Conservation (phyloP, 208 protist genomes). For the Wallacemonas sp. region DNA sequence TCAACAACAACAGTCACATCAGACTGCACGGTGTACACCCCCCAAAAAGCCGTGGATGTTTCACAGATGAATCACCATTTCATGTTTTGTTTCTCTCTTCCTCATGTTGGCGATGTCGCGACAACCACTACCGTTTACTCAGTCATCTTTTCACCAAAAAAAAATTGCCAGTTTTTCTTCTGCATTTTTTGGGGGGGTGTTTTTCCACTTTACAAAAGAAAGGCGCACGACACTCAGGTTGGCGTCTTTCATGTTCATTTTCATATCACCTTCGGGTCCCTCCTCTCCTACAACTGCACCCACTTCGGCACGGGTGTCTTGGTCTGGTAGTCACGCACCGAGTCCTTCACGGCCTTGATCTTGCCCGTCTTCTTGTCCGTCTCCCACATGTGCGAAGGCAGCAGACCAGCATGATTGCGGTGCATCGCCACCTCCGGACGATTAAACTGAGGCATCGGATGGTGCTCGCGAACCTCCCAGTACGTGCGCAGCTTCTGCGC, state of each 20-base stretch:
- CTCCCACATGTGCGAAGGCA: conserved; percentile 87
- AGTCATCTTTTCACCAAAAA: too few relatives aligned
- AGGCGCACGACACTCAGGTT: too few relatives aligned
- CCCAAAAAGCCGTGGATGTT: too few relatives aligned
- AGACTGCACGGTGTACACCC: too few relatives aligned
- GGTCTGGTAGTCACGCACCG: conserved; percentile 91
- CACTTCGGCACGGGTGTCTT: conserved; percentile 79
- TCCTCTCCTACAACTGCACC: conserved; percentile 77
- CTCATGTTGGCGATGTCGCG: not conserved
- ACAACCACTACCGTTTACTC: too few relatives aligned
- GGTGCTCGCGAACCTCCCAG: conserved; percentile 89
- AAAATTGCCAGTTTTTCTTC: too few relatives aligned
- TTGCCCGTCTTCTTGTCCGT: conserved; percentile 93
- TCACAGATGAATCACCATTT: not conserved
- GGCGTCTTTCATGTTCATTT: too few relatives aligned
- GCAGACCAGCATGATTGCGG: conserved; percentile 78
- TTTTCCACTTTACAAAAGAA: too few relatives aligned
- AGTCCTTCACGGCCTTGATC: conserved; percentile 90
- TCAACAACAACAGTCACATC: not conserved
- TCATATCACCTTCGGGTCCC: too few relatives aligned
- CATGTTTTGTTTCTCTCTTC: not conserved
- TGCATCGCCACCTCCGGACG: conserved; percentile 88
- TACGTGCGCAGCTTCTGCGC: conserved; percentile 91
- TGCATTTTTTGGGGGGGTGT: too few relatives aligned
- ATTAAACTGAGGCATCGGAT: conserved; percentile 92